These are phyloP conservation scores for Monosporascus sp. DNA, from an alignment of 2,329 filamentous ascomycete genomes.

Conservation along the genomic window DNA sequence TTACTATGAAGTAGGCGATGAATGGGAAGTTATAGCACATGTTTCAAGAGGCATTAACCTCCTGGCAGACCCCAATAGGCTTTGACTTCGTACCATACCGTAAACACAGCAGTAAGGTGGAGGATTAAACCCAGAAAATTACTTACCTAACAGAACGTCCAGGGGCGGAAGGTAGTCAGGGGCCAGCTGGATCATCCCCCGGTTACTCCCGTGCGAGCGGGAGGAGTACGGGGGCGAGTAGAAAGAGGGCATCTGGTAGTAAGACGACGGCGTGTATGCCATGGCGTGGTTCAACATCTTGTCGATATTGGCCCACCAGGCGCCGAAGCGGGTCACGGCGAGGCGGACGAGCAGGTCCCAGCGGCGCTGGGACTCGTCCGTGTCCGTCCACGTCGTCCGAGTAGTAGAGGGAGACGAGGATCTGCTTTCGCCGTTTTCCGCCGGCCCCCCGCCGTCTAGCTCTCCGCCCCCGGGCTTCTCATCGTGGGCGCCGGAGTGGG, in stretches of 20 bases:
- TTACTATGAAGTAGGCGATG: too few relatives aligned
- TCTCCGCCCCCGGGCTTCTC: background rate
- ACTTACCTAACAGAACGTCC: conserved; percentile 1
- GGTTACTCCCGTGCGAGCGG: background rate
- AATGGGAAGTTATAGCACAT: too few relatives aligned
- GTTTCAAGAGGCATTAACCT: too few relatives aligned
- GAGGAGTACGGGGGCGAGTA: background rate
- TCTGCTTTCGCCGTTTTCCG: background rate
- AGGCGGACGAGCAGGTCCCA: conserved; percentile 2
- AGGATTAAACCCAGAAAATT: too few relatives aligned
- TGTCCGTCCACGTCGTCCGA: background rate
- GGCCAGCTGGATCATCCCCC: conserved; percentile 1
- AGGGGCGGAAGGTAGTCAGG: conserved; percentile 4
- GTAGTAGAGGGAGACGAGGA: too few relatives aligned
- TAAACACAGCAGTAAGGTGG: too few relatives aligned
- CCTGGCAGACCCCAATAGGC: too few relatives aligned
- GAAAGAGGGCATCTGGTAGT: background rate
- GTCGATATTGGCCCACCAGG: conserved; percentile 1
- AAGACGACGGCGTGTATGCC: background rate
- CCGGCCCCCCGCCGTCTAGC: background rate
- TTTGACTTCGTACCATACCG: too few relatives aligned
- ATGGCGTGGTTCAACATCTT: conserved; percentile 1
- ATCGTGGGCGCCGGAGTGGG: background rate
- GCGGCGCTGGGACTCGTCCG: background rate
- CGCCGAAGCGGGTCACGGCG: background rate